Conservation (phyloP, 2,329 filamentous ascomycete species). For the Trichoderma sp. region DNA sequence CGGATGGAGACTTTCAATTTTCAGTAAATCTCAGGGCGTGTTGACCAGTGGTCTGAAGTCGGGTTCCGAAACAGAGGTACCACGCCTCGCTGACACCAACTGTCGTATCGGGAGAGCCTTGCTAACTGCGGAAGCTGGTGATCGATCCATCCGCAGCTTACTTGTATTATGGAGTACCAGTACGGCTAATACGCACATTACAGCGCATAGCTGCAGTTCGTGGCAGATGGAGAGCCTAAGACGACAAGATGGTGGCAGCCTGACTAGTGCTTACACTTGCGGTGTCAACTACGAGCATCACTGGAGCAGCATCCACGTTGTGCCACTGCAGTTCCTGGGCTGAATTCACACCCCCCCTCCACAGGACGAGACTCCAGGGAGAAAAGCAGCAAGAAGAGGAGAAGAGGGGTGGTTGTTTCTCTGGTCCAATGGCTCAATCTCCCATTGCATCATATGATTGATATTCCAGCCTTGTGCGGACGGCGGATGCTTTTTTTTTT, state of each 20-base stretch:
- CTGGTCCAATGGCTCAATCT: neutral
- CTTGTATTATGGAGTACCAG: constrained; percentile 15
- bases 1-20: neutral
- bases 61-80: constrained; percentile 7
- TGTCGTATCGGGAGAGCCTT: constrained; percentile 14
- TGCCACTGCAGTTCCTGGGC: constrained; percentile 24
- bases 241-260: constrained; percentile 20
- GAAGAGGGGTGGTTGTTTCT: neutral
- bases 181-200: neutral
- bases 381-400: neutral
- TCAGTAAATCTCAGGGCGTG: neutral
- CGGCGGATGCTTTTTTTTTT: neutral
- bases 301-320: constrained; percentile 3
- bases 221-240: constrained; percentile 18
- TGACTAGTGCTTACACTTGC: constrained; percentile 26
- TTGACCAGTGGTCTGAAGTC: neutral
- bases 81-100: constrained; percentile 1
- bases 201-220: constrained; percentile 25
- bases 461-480: neutral
- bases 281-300: constrained; percentile 7
- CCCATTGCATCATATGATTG: constrained; percentile 15
- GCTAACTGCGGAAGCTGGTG: constrained; percentile 19
- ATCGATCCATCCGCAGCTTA: constrained; percentile 20
- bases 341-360: constrained; percentile 25
- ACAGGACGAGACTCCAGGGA: neutral